Evolutionary conservation across 176 grass and related monocot species (phyloP).

Genomic region (Carex scoparia): DNA sequence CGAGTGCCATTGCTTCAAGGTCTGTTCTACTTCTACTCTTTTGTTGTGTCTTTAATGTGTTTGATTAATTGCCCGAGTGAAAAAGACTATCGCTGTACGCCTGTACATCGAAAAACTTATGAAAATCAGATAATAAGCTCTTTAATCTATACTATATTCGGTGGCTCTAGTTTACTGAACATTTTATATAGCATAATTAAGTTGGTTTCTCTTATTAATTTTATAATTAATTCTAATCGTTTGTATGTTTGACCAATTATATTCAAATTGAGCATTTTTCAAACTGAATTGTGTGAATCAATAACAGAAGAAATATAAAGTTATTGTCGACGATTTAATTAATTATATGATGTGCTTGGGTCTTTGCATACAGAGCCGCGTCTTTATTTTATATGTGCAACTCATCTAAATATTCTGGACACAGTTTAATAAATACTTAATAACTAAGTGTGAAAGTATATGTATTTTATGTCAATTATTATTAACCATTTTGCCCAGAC

Average conservation of each 20-base stretch:
- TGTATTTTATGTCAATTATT: background rate
- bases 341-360: background rate
- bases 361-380: background rate
- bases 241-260: background rate
- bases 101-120: background rate
- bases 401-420: background rate
- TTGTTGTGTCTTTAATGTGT: background rate
- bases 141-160: background rate
- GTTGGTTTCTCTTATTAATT: background rate
- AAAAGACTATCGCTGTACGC: background rate
- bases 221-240: background rate
- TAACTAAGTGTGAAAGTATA: background rate
- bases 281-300: background rate
- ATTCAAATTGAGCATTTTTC: background rate
- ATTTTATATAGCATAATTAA: background rate
- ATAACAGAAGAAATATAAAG: background rate
- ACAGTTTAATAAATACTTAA: background rate
- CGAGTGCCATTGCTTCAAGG: conserved; percentile 24
- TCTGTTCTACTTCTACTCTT: background rate
- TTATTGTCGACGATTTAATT: background rate
- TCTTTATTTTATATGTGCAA: background rate
- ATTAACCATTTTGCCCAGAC: background rate
- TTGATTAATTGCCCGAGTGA: background rate
- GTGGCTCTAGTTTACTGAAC: background rate
- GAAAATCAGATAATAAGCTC: background rate